Conservation (phyloP, 139 green algal species). For the Zygnema cylindricum region DNA sequence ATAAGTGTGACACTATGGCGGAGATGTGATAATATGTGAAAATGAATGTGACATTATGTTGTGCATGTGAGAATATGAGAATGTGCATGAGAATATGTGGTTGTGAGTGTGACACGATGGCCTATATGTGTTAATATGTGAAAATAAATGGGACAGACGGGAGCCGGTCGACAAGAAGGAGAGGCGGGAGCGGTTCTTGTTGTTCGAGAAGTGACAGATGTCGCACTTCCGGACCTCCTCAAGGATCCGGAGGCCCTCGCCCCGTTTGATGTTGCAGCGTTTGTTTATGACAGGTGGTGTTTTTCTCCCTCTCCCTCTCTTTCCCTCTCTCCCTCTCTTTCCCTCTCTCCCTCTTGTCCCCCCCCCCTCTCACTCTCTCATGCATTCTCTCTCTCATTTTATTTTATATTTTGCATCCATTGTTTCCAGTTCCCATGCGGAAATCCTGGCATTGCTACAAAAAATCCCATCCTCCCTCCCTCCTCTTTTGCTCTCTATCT, state of each 20-base stretch:
- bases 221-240: slow-evolving; percentile 11
- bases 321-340: background rate
- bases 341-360: background rate
- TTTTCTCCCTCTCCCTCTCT: background rate
- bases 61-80: too few relatives aligned
- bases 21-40: too few relatives aligned
- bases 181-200: slow-evolving; percentile 19
- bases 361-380: background rate
- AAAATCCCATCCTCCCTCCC: background rate
- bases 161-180: background rate
- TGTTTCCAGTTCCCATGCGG: background rate
- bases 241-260: background rate
- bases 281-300: slow-evolving; percentile 33
- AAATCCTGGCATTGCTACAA: background rate
- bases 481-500: background rate
- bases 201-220: slow-evolving; percentile 8
- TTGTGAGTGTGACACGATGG: background rate
- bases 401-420: background rate
- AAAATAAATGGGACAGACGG: too few relatives aligned
- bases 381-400: background rate
- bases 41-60: too few relatives aligned
- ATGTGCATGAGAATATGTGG: too few relatives aligned
- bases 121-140: background rate
- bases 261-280: background rate
- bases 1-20: too few relatives aligned